Base-by-base conservation (phyloP, 192 early-diverging fungal species). In the Coemansia sp. region DNA sequence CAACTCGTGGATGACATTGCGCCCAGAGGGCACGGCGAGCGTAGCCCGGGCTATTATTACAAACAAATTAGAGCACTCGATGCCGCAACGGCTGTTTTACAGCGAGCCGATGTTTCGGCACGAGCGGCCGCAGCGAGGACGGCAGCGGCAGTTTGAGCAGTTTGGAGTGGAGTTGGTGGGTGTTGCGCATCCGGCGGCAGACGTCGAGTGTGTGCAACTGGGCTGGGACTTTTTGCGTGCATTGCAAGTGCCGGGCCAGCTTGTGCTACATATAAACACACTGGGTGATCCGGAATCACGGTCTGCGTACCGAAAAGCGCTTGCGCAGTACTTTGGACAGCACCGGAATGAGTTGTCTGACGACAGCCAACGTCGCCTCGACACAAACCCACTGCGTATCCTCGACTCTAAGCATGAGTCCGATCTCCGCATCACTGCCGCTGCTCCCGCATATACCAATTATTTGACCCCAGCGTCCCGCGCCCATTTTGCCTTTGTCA, bases 141-240 rank as follows among this genome's bases (percentile, higher is more conserved):
- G 88, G 22, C 67, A 87, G 59, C 77, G 88, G 32, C 88, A 90
- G 84, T 90, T 90, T 71, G 86, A 90, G 52, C 88, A 90, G 75
- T 85, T 90, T 49, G 88, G 88, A 1, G 60, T 90, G 15, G 88
- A 90, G 47, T 45, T 83, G 2, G 76, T 86, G 41, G 88, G 87
- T 2, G 60, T 77, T 14, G 47, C 66, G 15, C 79, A 87, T 64
- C 73, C 84, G 1, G 81, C 84, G 0, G 70, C 76, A 5, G 88
- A 90, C 64, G 82, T 88, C 6, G 88, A 90, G 48, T 70, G 79
- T 23, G 86, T 90, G 29, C 79, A 80, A 19, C 62, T 85, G 47
- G 87, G 82, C 4, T 75, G 74, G 50, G 45, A 49, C 49, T 84
- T 87, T 56, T 62, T 88, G 15, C 64, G 57, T 12, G 17, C 37